Evolutionary conservation across 768 basidiomycete species (phyloP).

Genomic region (Lactarius evosmus): DNA sequence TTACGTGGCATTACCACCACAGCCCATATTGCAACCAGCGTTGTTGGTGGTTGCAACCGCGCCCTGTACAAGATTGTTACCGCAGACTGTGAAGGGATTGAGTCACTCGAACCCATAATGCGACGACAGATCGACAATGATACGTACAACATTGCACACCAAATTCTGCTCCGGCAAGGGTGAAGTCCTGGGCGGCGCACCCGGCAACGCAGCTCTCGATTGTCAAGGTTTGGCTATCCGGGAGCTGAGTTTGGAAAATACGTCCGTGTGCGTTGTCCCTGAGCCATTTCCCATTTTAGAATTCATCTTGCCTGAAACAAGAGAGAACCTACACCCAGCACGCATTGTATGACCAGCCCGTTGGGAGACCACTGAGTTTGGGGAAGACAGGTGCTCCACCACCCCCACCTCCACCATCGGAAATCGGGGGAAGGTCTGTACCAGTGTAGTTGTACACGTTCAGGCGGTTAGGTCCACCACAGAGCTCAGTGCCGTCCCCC

Average conservation of each 20-base stretch:
- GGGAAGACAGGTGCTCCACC: constrained; percentile 22
- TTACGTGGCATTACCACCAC: constrained; percentile 64
- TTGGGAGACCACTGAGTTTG: constrained; percentile 12
- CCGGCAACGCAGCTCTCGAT: constrained; percentile 58
- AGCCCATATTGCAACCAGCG: constrained; percentile 66
- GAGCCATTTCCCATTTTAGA: constrained; percentile 7
- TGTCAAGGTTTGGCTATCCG: constrained; percentile 45
- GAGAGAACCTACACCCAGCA: constrained; percentile 50
- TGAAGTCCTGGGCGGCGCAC: constrained; percentile 56
- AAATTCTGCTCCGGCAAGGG: constrained; percentile 70
- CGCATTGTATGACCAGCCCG: constrained; percentile 26
- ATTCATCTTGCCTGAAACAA: neutral
- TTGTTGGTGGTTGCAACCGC: constrained; percentile 50
- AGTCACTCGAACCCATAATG: constrained; percentile 7
- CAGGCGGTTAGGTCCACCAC: constrained; percentile 67
- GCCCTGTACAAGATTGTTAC: constrained; percentile 58
- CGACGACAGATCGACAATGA: neutral
- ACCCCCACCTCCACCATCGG: constrained; percentile 37
- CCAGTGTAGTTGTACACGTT: constrained; percentile 72
- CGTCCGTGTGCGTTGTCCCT: constrained; percentile 64
- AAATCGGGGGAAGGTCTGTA: constrained; percentile 40
- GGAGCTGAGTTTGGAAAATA: constrained; percentile 45
- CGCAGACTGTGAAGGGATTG: constrained; percentile 53
- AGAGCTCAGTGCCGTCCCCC: constrained; percentile 62
- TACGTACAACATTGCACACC: constrained; percentile 48